Evolutionary conservation across 805 yeast genomes (phyloP), one percentile per base, ranked within the genome.

Genomic region (Nakazawaea ernobii): DNA sequence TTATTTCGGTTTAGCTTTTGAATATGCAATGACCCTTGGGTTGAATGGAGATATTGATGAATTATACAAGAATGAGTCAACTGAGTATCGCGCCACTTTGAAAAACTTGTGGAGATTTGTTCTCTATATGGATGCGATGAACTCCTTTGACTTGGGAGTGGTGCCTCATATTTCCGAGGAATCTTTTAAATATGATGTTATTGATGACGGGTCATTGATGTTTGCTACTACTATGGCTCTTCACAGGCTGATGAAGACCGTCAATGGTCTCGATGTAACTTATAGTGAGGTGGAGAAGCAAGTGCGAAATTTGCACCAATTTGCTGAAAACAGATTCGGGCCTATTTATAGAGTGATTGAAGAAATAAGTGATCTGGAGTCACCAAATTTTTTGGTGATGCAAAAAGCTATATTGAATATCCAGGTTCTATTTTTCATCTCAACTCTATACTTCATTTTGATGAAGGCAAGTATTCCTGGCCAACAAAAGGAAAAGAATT

Each of bases 61-160:
- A 17, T n/a, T 43, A 17, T 43, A 43, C 30, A 13, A 8, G 26
- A 9, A n/a, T 13, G 37, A 43, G 14, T 10, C 37, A 17, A 6
- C 4, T 8, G n/a, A 15, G 2, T 43, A 27, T 15, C 36, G 26
- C 8, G 20, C 8, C 8, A 10, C 36, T 9, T 20, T 46, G 41
- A 40, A 27, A n/a, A 33, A 40, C 17, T 24, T 46, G n/a, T 46
- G 49, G 49, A 40, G 15, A 14, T 15, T 32, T 41, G 9, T 40
- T 14, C 13, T 40, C 15, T 46, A 46, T 35, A 40, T 15, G 10
- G 49, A 46, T 35, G 32, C 45, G 13, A 13, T 40, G 11, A 33
- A 40, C 32, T 15, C 49, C 7, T 26, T 40, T n/a, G 39, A 39
- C 28, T 7, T 33, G 17, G 48, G 48, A 13, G 8, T 27, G 26